phyloP scores from a whole-genome alignment of 208 protist species.

The Trypanosoma scelopori region DNA sequence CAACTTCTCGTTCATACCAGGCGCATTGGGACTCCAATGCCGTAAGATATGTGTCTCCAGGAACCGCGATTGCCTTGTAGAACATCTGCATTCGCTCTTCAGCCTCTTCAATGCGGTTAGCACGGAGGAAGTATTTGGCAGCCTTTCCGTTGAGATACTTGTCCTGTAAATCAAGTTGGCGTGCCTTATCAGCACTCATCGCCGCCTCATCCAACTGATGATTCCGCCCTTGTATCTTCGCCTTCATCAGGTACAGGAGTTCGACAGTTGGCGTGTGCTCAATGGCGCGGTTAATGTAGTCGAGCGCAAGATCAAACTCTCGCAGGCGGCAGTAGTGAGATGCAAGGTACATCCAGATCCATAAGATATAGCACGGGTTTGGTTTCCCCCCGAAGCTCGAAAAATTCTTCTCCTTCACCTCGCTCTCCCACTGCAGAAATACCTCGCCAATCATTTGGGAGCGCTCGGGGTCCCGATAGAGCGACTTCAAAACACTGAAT shows the following conservation, averaged over 20 bases:
- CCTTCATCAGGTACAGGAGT: conserved; percentile 92
- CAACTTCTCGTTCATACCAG: conserved; percentile 95
- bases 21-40: conserved; percentile 95
- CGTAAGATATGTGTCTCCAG: conserved; percentile 70
- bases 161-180: conserved; percentile 95
- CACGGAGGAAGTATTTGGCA: conserved; percentile 91
- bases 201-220: conserved; percentile 86
- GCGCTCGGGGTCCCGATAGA: conserved; percentile 84
- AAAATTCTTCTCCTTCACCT: conserved; percentile 61
- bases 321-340: conserved; percentile 86
- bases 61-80: conserved; percentile 53
- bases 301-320: conserved; percentile 67
- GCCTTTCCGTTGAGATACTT: conserved; percentile 95
- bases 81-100: conserved; percentile 91
- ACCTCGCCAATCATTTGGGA: conserved; percentile 76
- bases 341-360: conserved; percentile 85
- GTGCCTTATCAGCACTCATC: conserved; percentile 77
- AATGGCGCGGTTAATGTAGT: conserved; percentile 88
- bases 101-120: conserved; percentile 80
- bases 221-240: conserved; percentile 73
- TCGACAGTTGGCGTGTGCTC: conserved; percentile 96
- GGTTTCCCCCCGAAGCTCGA: conserved; percentile 58
- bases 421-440: conserved; percentile 55
- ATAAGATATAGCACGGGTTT: conserved; percentile 85
- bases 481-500: conserved; percentile 90